Conservation (phyloP, 305 asterid species). For the Striga hermonthica region DNA sequence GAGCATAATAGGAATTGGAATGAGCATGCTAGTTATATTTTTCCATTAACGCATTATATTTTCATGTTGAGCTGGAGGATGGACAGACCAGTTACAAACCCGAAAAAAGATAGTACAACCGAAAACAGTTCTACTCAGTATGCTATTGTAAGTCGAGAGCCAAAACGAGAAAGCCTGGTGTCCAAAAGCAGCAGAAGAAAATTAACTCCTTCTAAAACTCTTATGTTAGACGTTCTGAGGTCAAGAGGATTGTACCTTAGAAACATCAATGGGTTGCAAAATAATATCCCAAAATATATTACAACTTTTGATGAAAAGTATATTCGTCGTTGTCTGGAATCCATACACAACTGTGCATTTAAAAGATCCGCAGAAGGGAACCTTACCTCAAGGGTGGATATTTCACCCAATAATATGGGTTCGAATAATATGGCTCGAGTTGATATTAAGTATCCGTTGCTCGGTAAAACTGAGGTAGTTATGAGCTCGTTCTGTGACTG, state of each 20-base stretch:
- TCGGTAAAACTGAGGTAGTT: conserved; percentile 30
- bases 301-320: conserved; percentile 65
- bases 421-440: conserved; percentile 34
- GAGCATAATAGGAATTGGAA: conserved; percentile 18
- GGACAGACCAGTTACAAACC: conserved; percentile 32
- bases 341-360: conserved; percentile 49
- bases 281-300: conserved; percentile 56
- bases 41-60: conserved; percentile 37
- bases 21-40: conserved; percentile 24
- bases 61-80: conserved; percentile 37
- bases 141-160: conserved; percentile 36
- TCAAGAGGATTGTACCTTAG: conserved; percentile 43
- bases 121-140: conserved; percentile 34
- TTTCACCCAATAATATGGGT: conserved; percentile 35
- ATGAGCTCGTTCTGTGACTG: conserved; percentile 38
- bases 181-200: conserved; percentile 34
- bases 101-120: conserved; percentile 36
- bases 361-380: conserved; percentile 42
- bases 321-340: conserved; percentile 59
- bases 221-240: conserved; percentile 36
- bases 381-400: conserved; percentile 32
- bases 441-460: conserved; percentile 40
- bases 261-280: conserved; percentile 36
- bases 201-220: conserved; percentile 33
- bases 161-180: conserved; percentile 37